Evolutionary conservation across 73 alveolate species (phyloP), one percentile per base, ranked within the genome.

Genomic region (Uronychia setigera): DNA sequence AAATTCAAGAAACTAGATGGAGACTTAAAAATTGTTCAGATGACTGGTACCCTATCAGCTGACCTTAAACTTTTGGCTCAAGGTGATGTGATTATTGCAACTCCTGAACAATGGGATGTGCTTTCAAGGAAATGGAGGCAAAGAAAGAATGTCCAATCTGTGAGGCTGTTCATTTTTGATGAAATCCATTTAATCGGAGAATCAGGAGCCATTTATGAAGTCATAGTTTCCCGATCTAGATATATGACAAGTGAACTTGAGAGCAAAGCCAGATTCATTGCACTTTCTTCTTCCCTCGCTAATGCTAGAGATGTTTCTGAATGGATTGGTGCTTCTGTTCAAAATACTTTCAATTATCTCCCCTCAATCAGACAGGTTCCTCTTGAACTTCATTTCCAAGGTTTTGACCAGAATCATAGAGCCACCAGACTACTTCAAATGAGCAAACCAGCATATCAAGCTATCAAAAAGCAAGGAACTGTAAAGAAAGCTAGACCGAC

Each of bases 81-180:
- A 32, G 80, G 79, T 35, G 86, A 81, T 57, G 80, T 95, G 29
- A 92, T 95, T 67, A 80, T 95, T 0, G 79, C 95, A 31, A 94
- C 98, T 9, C 94, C 96, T 29, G 97, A 95, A 57, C 93, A 95
- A 58, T 96, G 99, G 98, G 99, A 95, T 81, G 81, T 93, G 31
- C 31, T 93, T 58, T 82, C 97, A 58, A 91, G 98, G 75, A 93
- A 95, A 76, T 96, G 98, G 98, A 87, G 88, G 86, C 84, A 84
- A 1, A 86, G 95, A 78, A 28, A 59, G 35, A 76, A 84, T 33
- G 81, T 67, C 35, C 89, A 79, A 88, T 35, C 77, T 34, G 91
- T 58, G 57, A 82, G 93, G 76, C 82, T 97, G 58, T 91, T 92
- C 34, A 94, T 97, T 59, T 97, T 93, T 35, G 99, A 97, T 79